phyloP scores from a whole-genome alignment of 768 basidiomycete genomes.

The Boletus pseudo-olivaceus region DNA sequence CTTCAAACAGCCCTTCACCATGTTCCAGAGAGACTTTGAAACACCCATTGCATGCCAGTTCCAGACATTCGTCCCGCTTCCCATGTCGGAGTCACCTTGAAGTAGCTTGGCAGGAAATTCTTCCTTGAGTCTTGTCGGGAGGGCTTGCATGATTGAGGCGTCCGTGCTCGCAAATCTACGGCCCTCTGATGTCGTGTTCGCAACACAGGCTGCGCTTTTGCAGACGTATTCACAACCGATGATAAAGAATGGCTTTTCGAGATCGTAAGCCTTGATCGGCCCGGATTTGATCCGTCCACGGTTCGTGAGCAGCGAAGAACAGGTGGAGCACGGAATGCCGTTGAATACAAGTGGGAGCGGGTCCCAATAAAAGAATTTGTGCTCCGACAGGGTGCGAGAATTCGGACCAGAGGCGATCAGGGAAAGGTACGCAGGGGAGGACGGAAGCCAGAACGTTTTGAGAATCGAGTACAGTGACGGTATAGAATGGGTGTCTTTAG shows the following conservation, averaged over 20 bases:
- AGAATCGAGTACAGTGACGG: slow-evolving; percentile 73
- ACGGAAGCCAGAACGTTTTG: slow-evolving; percentile 83
- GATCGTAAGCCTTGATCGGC: slow-evolving; percentile 76
- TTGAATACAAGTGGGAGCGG: slow-evolving; percentile 81
- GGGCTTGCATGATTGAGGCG: slow-evolving; percentile 62
- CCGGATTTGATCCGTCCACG: slow-evolving; percentile 70
- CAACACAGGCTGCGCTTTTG: slow-evolving; percentile 45
- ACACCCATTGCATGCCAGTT: slow-evolving; percentile 77
- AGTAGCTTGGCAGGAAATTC: slow-evolving; percentile 70
- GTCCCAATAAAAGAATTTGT: slow-evolving; percentile 86
- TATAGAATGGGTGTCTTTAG: slow-evolving; percentile 46
- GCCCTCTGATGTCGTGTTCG: slow-evolving; percentile 45
- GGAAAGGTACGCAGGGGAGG: slow-evolving; percentile 72
- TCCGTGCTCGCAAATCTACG: slow-evolving; percentile 73
- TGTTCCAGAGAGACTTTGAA: slow-evolving; percentile 67
- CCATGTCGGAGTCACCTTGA: slow-evolving; percentile 54
- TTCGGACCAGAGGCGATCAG: slow-evolving; percentile 69
- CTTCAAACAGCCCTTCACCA: slow-evolving; percentile 58
- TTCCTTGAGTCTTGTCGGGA: slow-evolving; percentile 64
- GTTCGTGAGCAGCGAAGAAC: slow-evolving; percentile 57
- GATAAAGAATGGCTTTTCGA: slow-evolving; percentile 77
- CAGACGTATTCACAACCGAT: slow-evolving; percentile 83
- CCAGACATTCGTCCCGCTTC: slow-evolving; percentile 61
- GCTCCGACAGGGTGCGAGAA: slow-evolving; percentile 65
- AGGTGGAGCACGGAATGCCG: slow-evolving; percentile 71